These are phyloP conservation scores for Fraxinus quadrangulata DNA, from an alignment of 257 asterid genomes.

Conservation along the genomic window DNA sequence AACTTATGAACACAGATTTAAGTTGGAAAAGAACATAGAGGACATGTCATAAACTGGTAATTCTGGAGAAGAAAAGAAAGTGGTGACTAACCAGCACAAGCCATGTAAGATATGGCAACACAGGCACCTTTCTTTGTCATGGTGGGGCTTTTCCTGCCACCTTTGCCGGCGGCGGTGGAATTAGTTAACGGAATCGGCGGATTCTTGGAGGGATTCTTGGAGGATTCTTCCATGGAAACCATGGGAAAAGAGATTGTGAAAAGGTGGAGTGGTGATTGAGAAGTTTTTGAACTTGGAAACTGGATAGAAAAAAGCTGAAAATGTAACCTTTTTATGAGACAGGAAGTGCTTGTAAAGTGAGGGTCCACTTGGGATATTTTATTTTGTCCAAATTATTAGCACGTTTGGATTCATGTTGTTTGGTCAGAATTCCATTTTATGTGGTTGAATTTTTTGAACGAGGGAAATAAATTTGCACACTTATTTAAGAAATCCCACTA, in stretches of 20 bases:
- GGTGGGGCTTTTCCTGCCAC: conserved; percentile 3
- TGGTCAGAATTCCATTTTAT: too few relatives aligned
- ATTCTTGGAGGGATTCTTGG: conserved; percentile 21
- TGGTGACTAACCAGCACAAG: conserved; percentile 30
- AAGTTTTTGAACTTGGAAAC: neutral
- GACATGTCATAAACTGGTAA: neutral
- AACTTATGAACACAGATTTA: too few relatives aligned
- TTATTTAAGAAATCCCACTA: too few relatives aligned
- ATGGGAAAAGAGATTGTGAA: neutral
- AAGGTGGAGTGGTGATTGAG: neutral
- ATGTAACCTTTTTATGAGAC: neutral
- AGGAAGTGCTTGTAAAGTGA: conserved; percentile 21
- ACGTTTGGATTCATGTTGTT: too few relatives aligned
- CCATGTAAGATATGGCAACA: conserved; percentile 34
- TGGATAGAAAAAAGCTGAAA: neutral
- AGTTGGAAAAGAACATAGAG: neutral
- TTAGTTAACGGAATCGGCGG: conserved; percentile 1
- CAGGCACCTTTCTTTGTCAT: conserved; percentile 29
- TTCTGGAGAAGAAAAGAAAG: neutral
- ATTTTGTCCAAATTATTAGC: neutral
- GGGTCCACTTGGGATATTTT: conserved; percentile 20
- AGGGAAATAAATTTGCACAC: too few relatives aligned
- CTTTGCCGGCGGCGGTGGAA: neutral
- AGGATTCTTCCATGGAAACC: conserved; percentile 12
- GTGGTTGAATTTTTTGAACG: too few relatives aligned